Evolutionary conservation across 805 yeast genomes (phyloP).

Genomic region (Debaryomyces castellii): DNA sequence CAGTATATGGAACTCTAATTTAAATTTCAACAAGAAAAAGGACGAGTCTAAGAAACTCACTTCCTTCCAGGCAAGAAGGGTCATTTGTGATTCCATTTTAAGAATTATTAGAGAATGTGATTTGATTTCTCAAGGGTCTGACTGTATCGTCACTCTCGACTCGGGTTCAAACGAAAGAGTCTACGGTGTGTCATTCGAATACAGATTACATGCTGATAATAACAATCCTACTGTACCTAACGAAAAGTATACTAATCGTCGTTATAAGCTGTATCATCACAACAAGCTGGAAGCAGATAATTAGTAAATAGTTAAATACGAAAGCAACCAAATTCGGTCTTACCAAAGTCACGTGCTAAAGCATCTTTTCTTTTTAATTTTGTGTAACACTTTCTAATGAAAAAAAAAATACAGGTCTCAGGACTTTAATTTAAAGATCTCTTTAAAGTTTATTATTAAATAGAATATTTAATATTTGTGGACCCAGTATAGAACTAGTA

Average conservation of each 20-base stretch:
- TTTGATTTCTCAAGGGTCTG: conserved; percentile 36
- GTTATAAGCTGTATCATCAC: conserved; percentile 6
- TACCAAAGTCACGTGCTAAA: not conserved
- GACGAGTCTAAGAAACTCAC: conserved; percentile 29
- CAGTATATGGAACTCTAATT: conserved; percentile 60
- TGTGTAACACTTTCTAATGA: not conserved
- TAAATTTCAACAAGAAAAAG: conserved; percentile 28
- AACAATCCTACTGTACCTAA: conserved; percentile 11
- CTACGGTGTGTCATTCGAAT: conserved; percentile 46
- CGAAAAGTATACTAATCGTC: conserved; percentile 6
- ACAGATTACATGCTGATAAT: conserved; percentile 45
- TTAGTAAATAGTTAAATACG: not conserved
- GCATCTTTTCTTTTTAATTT: not conserved
- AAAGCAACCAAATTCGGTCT: not conserved
- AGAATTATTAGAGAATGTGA: conserved; percentile 50
- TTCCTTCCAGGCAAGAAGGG: conserved; percentile 44
- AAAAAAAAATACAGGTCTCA: not conserved
- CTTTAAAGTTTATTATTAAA: not conserved
- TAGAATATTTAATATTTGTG: not conserved
- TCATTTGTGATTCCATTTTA: conserved; percentile 47
- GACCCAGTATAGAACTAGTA: not conserved
- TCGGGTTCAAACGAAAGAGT: conserved; percentile 41
- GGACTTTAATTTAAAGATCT: not conserved
- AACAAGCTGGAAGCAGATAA: not conserved
- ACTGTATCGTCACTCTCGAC: conserved; percentile 29